These are phyloP conservation scores for Linum lewisii DNA, from an alignment of 345 rosid species.

Conservation along the genomic window DNA sequence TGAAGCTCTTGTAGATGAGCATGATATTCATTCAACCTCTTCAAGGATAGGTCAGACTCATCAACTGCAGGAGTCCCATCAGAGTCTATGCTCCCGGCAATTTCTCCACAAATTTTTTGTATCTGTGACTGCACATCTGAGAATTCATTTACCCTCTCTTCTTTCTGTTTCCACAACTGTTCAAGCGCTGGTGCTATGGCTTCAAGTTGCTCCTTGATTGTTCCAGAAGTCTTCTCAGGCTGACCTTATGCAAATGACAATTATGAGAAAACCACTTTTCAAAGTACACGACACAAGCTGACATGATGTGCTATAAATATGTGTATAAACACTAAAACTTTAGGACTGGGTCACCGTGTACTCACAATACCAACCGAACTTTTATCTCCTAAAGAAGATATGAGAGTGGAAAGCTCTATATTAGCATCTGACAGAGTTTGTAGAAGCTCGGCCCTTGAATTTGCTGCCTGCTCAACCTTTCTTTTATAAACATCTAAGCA, in stretches of 20 bases:
- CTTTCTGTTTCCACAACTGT: conserved; percentile 87
- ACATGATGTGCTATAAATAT: conserved; percentile 4
- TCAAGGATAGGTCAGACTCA: conserved; percentile 72
- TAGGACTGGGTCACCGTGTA: conserved; percentile 9
- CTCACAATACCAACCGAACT: conserved; percentile 57
- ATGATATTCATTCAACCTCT: conserved; percentile 71
- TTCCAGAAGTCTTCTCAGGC: conserved; percentile 74
- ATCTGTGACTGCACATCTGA: conserved; percentile 77
- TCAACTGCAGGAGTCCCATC: conserved; percentile 55
- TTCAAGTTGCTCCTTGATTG: conserved; percentile 92
- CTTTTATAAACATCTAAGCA: conserved; percentile 89
- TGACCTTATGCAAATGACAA: conserved; percentile 21
- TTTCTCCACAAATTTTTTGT: conserved; percentile 81
- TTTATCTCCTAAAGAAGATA: conserved; percentile 80
- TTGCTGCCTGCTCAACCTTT: conserved; percentile 83
- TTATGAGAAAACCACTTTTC: conserved; percentile 9
- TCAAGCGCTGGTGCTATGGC: conserved; percentile 90
- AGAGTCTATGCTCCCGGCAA: conserved; percentile 51
- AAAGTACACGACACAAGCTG: background rate
- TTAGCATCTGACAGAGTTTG: conserved; percentile 80
- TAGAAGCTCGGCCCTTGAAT: conserved; percentile 79
- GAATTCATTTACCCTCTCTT: conserved; percentile 70
- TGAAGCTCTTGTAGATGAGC: conserved; percentile 79
- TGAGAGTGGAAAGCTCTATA: conserved; percentile 63
- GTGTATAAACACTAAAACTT: background rate